phyloP scores from a whole-genome alignment of 2,329 filamentous ascomycete species.

The Apiospora hydei region DNA sequence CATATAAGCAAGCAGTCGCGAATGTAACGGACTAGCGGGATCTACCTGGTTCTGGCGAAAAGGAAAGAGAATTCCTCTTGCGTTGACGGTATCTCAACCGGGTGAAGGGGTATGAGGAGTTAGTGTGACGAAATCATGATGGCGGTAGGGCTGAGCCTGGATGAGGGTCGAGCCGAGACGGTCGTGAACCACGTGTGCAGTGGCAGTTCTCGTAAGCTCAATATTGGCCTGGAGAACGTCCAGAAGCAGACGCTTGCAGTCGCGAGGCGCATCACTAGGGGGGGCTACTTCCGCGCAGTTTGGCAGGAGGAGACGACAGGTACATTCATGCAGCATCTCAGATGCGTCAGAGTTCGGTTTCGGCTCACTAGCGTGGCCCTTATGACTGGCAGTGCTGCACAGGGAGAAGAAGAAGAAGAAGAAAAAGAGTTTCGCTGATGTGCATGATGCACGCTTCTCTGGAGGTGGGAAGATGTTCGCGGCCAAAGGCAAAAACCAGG shows the following conservation, averaged over 20 bases:
- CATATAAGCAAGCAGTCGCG: not conserved
- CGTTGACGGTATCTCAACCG: conserved; percentile 9
- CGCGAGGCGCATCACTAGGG: conserved; percentile 8
- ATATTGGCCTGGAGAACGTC: not conserved
- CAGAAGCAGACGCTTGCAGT: conserved; percentile 18
- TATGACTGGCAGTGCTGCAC: conserved; percentile 1
- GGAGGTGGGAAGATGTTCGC: not conserved
- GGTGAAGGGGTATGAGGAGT: conserved; percentile 4
- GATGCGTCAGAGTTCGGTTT: conserved; percentile 1
- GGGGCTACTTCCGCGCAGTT: conserved; percentile 8
- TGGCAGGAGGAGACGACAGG: conserved; percentile 9
- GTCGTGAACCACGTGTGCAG: conserved; percentile 17
- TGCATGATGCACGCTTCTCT: not conserved
- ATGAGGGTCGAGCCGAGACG: conserved; percentile 3
- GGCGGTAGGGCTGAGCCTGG: conserved; percentile 14
- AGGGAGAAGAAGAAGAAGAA: not conserved
- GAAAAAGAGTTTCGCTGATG: not conserved
- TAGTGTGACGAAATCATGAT: conserved; percentile 20
- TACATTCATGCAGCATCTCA: conserved; percentile 12
- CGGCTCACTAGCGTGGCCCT: conserved; percentile 12
- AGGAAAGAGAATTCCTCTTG: not conserved
- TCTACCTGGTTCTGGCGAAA: conserved; percentile 13
- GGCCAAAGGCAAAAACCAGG: not conserved
- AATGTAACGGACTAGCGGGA: conserved; percentile 2
- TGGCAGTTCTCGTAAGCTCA: conserved; percentile 5